Evolutionary conservation across 2,329 filamentous ascomycete genomes (phyloP), one percentile per base, ranked within the genome.

Genomic region (Pseudocercospora macadamiae): DNA sequence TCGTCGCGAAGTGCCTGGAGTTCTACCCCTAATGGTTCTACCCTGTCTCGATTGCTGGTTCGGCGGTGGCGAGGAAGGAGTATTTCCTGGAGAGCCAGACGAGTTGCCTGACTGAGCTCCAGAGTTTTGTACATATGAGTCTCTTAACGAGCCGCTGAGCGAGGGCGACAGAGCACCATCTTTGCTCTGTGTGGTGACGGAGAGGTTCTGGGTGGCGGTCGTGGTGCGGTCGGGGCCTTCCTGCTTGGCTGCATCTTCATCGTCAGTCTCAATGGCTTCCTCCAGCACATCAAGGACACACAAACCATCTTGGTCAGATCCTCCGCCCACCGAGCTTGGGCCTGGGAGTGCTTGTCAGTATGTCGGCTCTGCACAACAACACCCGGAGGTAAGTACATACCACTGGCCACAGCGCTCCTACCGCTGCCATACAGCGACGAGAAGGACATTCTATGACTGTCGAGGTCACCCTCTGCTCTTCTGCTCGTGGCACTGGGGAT

Each of bases 71-170:
- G 69, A 69, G 8, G 87, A 87, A 4, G 88, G 89, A 69, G 89
- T 92, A 62, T 90, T 84, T 70, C 87, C 93, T 75, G 90, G 93
- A 36, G 88, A 85, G 42, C 89, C 92, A 73, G 90, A 93, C 25
- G 86, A 87, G 70, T 90, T 95, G 68, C 93, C 73, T 89, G 89
- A 83, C 85, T 66, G 84, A 34, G 44, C 82, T 51, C 56, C 34
- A 44, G 45, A 53, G 32, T 58, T 55, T 19, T 49, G 58, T 48
- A 55, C 19, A 14, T 58, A 53, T 18, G 60, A 52, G 18, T 71
- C 68, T 71, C 89, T 55, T 42, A 64, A 54, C 14, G 62, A 62
- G 42, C 54, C 64, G 26, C 58, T 65, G 1, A 70, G 57, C 2
- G 65, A 65, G n/a, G 77, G 75, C 37, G 77, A 79, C 7, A 74